Conservation (phyloP, 2,329 filamentous ascomycete genomes). For the Fusarium sulawesiense region DNA sequence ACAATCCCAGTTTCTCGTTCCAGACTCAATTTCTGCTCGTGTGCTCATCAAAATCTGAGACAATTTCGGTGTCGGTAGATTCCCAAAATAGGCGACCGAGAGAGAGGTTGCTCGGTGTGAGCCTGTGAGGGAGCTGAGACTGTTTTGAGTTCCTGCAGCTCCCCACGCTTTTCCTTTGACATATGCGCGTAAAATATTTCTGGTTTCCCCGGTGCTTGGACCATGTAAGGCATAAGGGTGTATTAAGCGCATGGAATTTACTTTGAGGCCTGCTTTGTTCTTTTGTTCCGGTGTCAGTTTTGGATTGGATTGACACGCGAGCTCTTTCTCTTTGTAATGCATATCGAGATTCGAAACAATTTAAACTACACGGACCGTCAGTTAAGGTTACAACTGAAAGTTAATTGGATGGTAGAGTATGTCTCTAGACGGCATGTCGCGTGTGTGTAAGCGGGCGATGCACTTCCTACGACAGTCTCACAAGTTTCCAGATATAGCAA, state of each 20-base stretch:
- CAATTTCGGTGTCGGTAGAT: slow-evolving; percentile 12
- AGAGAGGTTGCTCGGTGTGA: slow-evolving; percentile 13
- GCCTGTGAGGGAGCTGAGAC: slow-evolving; percentile 4
- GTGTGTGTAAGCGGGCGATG: slow-evolving; percentile 27
- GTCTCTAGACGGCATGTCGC: slow-evolving; percentile 26
- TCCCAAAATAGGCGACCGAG: slow-evolving; percentile 33
- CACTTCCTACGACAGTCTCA: slow-evolving; percentile 4
- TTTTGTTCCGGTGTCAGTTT: slow-evolving; percentile 7
- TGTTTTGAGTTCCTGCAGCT: slow-evolving; percentile 2
- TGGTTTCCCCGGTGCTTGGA: slow-evolving; percentile 1
- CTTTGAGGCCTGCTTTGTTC: slow-evolving; percentile 12
- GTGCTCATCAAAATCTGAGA: slow-evolving; percentile 8
- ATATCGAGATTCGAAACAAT: slow-evolving; percentile 17
- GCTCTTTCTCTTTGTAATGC: slow-evolving; percentile 24
- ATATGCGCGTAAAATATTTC: not conserved
- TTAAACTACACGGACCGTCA: slow-evolving; percentile 27
- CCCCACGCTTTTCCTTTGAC: slow-evolving; percentile 10
- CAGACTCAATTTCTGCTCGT: slow-evolving; percentile 1
- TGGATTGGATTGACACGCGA: slow-evolving; percentile 31
- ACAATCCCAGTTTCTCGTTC: not conserved
- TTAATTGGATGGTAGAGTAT: slow-evolving; percentile 6
- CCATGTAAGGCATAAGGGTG: slow-evolving; percentile 8
- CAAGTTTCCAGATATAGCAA: slow-evolving; percentile 26
- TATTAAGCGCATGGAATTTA: not conserved
- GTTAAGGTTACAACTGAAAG: slow-evolving; percentile 10